phyloP scores from a whole-genome alignment of 805 yeast species.

The Yarrowia sp. region DNA sequence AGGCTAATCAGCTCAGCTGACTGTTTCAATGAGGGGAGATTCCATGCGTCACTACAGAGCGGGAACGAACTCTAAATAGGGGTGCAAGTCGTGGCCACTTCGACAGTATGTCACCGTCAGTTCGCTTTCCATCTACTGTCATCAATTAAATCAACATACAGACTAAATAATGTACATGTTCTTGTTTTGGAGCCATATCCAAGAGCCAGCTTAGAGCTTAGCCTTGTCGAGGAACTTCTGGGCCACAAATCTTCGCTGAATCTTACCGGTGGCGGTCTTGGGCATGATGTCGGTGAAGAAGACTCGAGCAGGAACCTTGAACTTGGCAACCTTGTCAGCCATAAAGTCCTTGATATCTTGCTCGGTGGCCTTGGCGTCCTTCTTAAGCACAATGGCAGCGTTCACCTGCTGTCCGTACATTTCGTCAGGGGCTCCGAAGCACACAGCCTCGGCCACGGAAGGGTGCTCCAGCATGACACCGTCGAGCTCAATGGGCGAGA shows the following conservation, averaged over 20 bases:
- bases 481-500: slow-evolving; percentile 75
- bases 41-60: no score
- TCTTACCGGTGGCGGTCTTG: slow-evolving; percentile 80
- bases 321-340: slow-evolving; percentile 57
- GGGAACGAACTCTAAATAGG: no score
- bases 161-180: slow-evolving; percentile 7
- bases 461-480: slow-evolving; percentile 65
- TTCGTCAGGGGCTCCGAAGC: slow-evolving; percentile 70
- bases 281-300: slow-evolving; percentile 69
- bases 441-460: slow-evolving; percentile 71
- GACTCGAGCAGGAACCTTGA: slow-evolving; percentile 66
- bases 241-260: slow-evolving; percentile 71
- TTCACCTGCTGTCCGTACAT: slow-evolving; percentile 75
- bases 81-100: no score
- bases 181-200: not conserved
- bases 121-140: not conserved
- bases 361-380: slow-evolving; percentile 51
- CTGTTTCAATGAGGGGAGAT: no score
- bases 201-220: slow-evolving; percentile 36
- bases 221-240: slow-evolving; percentile 50
- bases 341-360: slow-evolving; percentile 59
- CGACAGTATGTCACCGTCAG: no score
- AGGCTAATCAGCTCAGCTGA: no score
- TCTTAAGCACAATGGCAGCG: slow-evolving; percentile 68
- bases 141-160: not conserved